Conservation (phyloP, 768 basidiomycete species). For the Sarcomyxa edulis region DNA sequence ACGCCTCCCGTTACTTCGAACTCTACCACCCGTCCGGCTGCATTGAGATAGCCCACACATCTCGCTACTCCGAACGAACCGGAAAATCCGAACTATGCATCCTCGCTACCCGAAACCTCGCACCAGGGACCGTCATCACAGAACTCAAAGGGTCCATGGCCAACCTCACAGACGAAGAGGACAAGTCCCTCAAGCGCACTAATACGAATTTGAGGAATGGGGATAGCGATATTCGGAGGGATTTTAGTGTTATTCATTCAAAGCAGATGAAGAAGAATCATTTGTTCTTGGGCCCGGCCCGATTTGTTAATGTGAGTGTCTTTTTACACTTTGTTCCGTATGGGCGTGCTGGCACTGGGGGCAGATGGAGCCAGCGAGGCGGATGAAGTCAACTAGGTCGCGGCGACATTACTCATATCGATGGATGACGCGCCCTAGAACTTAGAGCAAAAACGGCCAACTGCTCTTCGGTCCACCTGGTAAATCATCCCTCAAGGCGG, state of each 20-base stretch:
- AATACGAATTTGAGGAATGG: slow-evolving; percentile 72
- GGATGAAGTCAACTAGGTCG: too few species aligned
- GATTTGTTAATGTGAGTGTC: slow-evolving; percentile 80
- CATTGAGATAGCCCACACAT: slow-evolving; percentile 87
- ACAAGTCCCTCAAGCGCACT: slow-evolving; percentile 80
- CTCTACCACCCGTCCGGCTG: slow-evolving; percentile 78
- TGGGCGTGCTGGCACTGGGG: slow-evolving; percentile 2
- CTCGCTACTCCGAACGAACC: slow-evolving; percentile 80
- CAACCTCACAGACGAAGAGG: slow-evolving; percentile 79
- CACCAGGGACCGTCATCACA: slow-evolving; percentile 68
- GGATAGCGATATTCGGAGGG: slow-evolving; percentile 68
- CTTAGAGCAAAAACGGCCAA: too few species aligned
- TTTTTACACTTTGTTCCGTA: slow-evolving; percentile 15
- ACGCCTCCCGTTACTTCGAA: slow-evolving; percentile 86
- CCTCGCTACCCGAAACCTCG: slow-evolving; percentile 69
- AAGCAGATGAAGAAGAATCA: slow-evolving; percentile 91
- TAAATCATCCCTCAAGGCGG: too few species aligned
- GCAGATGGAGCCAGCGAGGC: too few species aligned
- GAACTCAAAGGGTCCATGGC: slow-evolving; percentile 92
- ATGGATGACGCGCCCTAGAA: too few species aligned
- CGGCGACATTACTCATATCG: too few species aligned
- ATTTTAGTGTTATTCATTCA: slow-evolving; percentile 90
- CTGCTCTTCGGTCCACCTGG: too few species aligned
- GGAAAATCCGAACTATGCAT: slow-evolving; percentile 89
- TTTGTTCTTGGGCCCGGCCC: slow-evolving; percentile 85